A percentile compares a stretch with the other conserved stretches of the same genome.
These are phyloP conservation scores for Spirogloea muscicola DNA, from an alignment of 139 green algal species.

Conservation along the genomic window DNA sequence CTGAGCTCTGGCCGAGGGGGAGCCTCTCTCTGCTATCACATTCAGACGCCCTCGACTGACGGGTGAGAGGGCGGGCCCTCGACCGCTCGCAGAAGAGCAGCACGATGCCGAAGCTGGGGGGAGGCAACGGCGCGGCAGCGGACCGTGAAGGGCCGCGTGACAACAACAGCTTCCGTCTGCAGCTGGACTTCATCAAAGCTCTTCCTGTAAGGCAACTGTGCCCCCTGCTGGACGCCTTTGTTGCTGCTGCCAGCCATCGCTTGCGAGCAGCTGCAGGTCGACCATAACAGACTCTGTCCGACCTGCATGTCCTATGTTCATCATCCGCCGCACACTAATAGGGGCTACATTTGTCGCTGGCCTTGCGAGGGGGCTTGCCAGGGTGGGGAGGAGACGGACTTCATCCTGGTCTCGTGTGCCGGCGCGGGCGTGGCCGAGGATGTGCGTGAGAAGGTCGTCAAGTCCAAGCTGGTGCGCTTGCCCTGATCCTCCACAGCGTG, in stretches of 20 bases:
- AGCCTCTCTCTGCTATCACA: too few relatives aligned
- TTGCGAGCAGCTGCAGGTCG: too few relatives aligned
- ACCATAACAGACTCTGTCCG: slow-evolving; percentile 6
- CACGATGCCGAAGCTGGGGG: neutral
- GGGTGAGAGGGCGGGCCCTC: too few relatives aligned
- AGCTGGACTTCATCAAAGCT: slow-evolving; percentile 49
- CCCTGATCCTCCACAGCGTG: too few relatives aligned
- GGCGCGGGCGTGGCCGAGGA: slow-evolving; percentile 49
- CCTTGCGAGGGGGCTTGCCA: too few relatives aligned
- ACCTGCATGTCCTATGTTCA: neutral
- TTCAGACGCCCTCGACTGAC: too few relatives aligned
- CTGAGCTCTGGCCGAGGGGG: too few relatives aligned
- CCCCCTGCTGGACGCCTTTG: too few relatives aligned
- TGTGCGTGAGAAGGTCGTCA: slow-evolving; percentile 31
- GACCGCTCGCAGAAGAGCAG: neutral
- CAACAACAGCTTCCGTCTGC: slow-evolving; percentile 36
- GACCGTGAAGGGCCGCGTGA: slow-evolving; percentile 8
- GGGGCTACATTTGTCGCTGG: too few relatives aligned
- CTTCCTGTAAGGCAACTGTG: slow-evolving; percentile 43
- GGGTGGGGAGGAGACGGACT: slow-evolving; percentile 78
- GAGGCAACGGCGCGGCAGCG: neutral
- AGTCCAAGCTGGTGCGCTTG: slow-evolving; percentile 28
- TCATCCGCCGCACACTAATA: too few relatives aligned
- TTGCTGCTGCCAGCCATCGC: too few relatives aligned
- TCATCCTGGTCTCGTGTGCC: slow-evolving; percentile 86